These are phyloP conservation scores for Colletotrichum eleusines DNA, from an alignment of 2,329 filamentous ascomycete species.

Conservation along the genomic window DNA sequence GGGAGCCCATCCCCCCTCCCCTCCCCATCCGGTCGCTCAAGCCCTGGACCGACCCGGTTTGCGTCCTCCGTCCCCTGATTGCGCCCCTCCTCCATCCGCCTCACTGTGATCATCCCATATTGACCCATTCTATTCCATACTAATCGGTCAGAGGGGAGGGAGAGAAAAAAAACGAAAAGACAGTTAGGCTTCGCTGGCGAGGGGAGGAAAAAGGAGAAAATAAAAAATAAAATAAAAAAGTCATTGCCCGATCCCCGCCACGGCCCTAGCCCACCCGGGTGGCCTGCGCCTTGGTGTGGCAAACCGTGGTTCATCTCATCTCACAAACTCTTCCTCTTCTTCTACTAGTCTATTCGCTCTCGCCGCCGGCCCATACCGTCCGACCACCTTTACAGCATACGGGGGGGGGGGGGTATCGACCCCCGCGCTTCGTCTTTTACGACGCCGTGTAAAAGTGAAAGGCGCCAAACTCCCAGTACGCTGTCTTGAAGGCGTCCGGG, in stretches of 20 bases:
- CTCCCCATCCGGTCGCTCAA: too few species aligned
- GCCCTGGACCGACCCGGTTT: too few species aligned
- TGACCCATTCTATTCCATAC: neutral
- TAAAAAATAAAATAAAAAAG: neutral
- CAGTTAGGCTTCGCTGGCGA: conserved; percentile 5
- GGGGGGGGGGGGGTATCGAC: too few species aligned
- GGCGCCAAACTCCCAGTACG: conserved; percentile 73
- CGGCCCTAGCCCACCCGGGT: conserved; percentile 14
- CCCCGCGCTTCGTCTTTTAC: too few species aligned
- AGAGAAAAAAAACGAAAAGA: neutral
- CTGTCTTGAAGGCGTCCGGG: conserved; percentile 66
- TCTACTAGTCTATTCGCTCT: too few species aligned
- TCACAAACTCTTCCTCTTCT: neutral
- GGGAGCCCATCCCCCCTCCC: neutral
- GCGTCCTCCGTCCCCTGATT: neutral
- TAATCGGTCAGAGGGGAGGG: neutral
- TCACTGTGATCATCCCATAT: neutral
- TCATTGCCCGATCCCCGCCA: conserved; percentile 7
- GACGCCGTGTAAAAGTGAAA: conserved; percentile 67
- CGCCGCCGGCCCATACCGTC: too few species aligned
- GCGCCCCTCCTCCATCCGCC: neutral
- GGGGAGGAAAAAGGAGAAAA: neutral
- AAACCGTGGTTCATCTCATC: neutral
- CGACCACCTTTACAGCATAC: too few species aligned
- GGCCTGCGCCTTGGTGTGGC: conserved; percentile 32